Evolutionary conservation across 768 basidiomycete species (phyloP).

Genomic region (Lyophyllum shimeji): DNA sequence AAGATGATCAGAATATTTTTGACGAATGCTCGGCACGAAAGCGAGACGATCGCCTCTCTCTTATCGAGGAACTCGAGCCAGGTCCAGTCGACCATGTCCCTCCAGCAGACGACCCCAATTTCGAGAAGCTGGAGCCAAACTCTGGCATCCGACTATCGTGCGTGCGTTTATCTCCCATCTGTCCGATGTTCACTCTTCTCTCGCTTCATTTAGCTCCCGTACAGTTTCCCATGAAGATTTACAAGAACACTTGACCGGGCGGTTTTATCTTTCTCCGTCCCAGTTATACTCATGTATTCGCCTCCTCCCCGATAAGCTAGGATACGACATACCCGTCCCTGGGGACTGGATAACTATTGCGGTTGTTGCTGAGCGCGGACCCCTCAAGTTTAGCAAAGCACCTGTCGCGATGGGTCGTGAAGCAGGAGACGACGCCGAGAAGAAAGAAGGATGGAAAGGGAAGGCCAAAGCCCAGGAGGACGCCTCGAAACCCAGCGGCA

Average conservation of each 20-base stretch:
- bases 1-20: neutral
- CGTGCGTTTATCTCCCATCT: slow-evolving; percentile 27
- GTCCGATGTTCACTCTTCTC: slow-evolving; percentile 1
- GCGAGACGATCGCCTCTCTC: slow-evolving; percentile 62
- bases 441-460: slow-evolving; percentile 33
- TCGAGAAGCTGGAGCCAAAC: slow-evolving; percentile 84
- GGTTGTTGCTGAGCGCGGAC: slow-evolving; percentile 89
- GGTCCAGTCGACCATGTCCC: slow-evolving; percentile 79
- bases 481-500: slow-evolving; percentile 49
- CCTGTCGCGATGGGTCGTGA: slow-evolving; percentile 57
- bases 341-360: slow-evolving; percentile 97
- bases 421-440: slow-evolving; percentile 34
- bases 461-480: slow-evolving; percentile 34
- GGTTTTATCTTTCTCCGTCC: slow-evolving; percentile 89
- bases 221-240: slow-evolving; percentile 71
- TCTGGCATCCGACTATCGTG: slow-evolving; percentile 84
- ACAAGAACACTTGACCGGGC: slow-evolving; percentile 75
- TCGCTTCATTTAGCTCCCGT: slow-evolving; percentile 58
- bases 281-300: slow-evolving; percentile 84
- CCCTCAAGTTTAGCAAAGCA: slow-evolving; percentile 68
- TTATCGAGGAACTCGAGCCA: slow-evolving; percentile 74
- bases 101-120: slow-evolving; percentile 71
- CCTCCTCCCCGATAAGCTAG: slow-evolving; percentile 72
- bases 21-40: slow-evolving; percentile 18
- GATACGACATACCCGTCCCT: slow-evolving; percentile 87